Evolutionary conservation across 2,329 filamentous ascomycete genomes (phyloP), one percentile per base, ranked within the genome.

Genomic region (Fusarium tupiense): DNA sequence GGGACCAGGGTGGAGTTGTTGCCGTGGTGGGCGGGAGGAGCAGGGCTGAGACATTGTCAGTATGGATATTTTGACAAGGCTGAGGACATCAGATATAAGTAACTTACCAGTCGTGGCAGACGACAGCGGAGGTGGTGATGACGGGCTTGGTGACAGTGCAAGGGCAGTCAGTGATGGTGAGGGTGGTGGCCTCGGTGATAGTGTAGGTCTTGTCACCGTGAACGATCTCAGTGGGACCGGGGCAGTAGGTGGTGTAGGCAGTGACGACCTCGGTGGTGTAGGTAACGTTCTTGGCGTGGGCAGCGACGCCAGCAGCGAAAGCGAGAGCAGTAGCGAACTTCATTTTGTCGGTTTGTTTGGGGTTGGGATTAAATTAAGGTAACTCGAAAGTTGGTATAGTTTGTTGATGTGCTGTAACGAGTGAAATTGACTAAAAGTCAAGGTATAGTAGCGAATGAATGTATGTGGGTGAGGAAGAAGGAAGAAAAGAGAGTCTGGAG

Each of bases 111-210:
- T 83, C 84, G 81, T 84, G 78, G 88, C 88, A 90, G 82, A 84
- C 77, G 52, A 89, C 87, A 52, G 84, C 82, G 72, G 86, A 85
- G 81, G 85, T 84, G 82, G 84, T 86, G 80, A 84, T 83, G 77
- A 91, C 84, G 62, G 89, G 88, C 85, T 87, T 88, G 85, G 86
- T 88, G 84, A 90, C 80, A 80, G 89, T 93, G 91, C 91, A 93
- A 78, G 91, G 89, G 88, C 91, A 92, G 87, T 92, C 86, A 78
- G 90, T 90, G 87, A 93, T 89, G 85, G 91, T 93, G 83, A 93
- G 83, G 82, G 90, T 91, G 82, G 90, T 91, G 81, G 91, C 89
- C 85, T 88, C 85, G 75, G 91, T 91, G 84, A 94, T 86, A 78
- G 88, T 92, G 88, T 92, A 93, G 84, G 91, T 93, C 82, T 88